Percentiles rank a stretch among this genome's conserved stretches.
Evolutionary conservation across 139 green algal genomes (phyloP).

Genomic region (Coelastrella sp.): DNA sequence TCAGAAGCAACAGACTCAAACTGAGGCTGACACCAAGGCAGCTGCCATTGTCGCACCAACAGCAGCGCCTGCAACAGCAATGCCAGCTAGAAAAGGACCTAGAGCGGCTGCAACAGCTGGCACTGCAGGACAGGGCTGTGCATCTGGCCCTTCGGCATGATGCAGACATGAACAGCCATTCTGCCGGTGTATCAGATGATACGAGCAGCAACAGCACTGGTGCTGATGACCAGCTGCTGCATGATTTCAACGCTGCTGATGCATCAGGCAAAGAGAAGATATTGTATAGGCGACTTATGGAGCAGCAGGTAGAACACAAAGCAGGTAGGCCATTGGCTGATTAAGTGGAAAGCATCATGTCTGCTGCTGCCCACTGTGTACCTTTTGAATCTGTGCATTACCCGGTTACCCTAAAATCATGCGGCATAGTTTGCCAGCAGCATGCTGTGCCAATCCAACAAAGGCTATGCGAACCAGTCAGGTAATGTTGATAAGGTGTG

Average conservation of each 20-base stretch:
- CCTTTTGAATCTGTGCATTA: too few relatives aligned
- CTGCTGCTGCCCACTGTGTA: neutral
- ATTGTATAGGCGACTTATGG: constrained; percentile 25
- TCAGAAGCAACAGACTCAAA: constrained; percentile 4
- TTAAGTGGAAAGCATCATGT: neutral
- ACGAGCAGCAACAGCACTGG: neutral
- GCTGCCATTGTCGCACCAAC: neutral
- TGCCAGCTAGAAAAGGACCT: constrained; percentile 1
- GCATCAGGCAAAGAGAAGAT: constrained; percentile 10
- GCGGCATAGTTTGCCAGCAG: neutral
- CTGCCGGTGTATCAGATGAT: neutral
- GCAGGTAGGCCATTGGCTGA: neutral
- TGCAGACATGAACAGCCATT: neutral
- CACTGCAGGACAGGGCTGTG: neutral
- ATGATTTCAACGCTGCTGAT: constrained; percentile 9
- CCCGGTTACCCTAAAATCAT: neutral
- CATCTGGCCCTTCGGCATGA: neutral
- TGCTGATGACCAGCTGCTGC: neutral
- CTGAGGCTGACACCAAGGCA: constrained; percentile 2
- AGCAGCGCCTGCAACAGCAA: neutral
- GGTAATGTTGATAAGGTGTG: too few relatives aligned
- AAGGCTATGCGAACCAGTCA: neutral
- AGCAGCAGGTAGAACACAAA: constrained; percentile 30
- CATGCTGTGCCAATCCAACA: neutral
- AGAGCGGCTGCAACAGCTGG: constrained; percentile 5